These are phyloP conservation scores for Vachellia pachyceras DNA, from an alignment of 306 rosid genomes.

Conservation along the genomic window DNA sequence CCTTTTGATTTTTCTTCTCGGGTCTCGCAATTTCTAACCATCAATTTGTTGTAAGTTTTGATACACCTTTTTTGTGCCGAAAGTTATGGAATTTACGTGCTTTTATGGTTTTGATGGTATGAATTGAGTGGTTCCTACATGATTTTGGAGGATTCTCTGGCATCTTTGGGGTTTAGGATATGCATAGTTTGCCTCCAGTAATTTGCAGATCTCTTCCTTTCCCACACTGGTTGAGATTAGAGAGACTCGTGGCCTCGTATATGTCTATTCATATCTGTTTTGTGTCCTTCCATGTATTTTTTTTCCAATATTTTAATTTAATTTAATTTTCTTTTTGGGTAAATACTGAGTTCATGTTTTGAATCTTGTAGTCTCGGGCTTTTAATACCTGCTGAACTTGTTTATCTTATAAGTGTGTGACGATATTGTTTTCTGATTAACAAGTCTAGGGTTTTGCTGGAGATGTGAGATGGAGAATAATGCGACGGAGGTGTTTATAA, in stretches of 20 bases:
- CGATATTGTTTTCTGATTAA: background rate
- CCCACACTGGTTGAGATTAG: background rate
- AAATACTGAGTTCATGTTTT: background rate
- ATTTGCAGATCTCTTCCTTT: background rate
- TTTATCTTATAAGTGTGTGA: background rate
- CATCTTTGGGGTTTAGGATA: background rate
- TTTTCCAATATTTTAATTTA: background rate
- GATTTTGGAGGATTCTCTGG: background rate
- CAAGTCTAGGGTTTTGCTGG: conserved; percentile 4
- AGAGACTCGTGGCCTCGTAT: background rate
- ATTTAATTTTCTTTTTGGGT: background rate
- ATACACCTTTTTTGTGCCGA: background rate
- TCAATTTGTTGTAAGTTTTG: background rate
- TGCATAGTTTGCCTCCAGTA: background rate
- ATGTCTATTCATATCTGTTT: background rate
- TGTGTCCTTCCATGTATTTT: background rate
- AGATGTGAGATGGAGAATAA: background rate
- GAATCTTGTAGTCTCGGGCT: background rate
- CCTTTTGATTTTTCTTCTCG: background rate
- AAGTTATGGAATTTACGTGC: background rate
- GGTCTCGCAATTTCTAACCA: background rate
- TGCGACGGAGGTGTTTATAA: background rate
- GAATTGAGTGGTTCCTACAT: background rate
- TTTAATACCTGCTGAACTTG: background rate
- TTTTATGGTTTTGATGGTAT: background rate